Conservation (phyloP, 1,139 yeast genomes). For the Cylindricascospora bacillispora region DNA sequence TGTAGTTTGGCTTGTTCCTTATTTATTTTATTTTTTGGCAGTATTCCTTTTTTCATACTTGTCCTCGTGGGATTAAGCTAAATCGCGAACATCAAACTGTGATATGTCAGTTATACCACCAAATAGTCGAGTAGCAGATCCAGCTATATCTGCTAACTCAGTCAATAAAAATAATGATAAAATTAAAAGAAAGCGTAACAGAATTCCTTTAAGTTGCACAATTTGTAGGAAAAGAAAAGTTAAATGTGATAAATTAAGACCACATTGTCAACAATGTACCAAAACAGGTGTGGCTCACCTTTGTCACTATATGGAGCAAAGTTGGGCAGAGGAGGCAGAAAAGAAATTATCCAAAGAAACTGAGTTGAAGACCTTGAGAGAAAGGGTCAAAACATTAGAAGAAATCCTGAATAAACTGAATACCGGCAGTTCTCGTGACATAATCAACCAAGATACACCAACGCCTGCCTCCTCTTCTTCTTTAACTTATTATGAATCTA, state of each 20-base stretch:
- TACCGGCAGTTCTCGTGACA: slow-evolving; percentile 4
- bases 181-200: slow-evolving; percentile 29
- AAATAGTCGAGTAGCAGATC: too few species aligned
- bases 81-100: too few species aligned
- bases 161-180: too few species aligned
- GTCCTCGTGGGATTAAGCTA: too few species aligned
- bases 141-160: too few species aligned
- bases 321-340: slow-evolving; percentile 41
- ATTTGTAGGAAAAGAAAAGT: slow-evolving; percentile 37
- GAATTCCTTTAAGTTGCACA: slow-evolving; percentile 37
- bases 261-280: slow-evolving; percentile 61
- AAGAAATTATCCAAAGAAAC: slow-evolving; percentile 35
- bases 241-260: slow-evolving; percentile 44
- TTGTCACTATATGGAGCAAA: slow-evolving; percentile 52
- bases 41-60: too few species aligned
- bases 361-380: slow-evolving; percentile 24
- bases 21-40: too few species aligned
- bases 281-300: slow-evolving; percentile 64
- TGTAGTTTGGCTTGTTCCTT: too few species aligned
- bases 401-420: slow-evolving; percentile 21
- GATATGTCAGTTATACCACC: too few species aligned
- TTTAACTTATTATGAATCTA: background rate
- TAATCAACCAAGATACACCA: background rate
- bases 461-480: background rate
- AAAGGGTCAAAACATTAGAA: slow-evolving; percentile 23